Evolutionary conservation across 495 filamentous ascomycete genomes (phyloP).

Genomic region (Pseudoneurospora amorphoporcata): DNA sequence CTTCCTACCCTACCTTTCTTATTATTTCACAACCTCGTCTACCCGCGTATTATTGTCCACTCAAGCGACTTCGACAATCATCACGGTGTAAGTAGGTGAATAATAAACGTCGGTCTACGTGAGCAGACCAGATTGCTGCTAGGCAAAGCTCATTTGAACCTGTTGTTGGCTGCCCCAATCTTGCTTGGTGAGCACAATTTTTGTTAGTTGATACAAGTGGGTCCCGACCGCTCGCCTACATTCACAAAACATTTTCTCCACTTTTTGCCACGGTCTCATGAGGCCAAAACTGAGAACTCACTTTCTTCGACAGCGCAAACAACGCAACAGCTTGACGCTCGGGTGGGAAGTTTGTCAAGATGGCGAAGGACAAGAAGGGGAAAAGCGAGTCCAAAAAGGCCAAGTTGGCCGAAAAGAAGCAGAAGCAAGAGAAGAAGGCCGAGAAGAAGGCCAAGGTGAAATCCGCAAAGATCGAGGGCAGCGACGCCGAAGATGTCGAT

Average conservation of each 20-base stretch:
- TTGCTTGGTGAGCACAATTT: background rate
- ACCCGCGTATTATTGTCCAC: too few relatives aligned
- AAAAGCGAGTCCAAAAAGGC: constrained; percentile 52
- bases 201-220: background rate
- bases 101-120: background rate
- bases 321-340: background rate
- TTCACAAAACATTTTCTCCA: background rate
- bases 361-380: constrained; percentile 52
- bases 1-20: too few relatives aligned
- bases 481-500: constrained; percentile 85
- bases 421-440: constrained; percentile 53
- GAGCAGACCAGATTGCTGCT: background rate
- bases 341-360: constrained; percentile 10
- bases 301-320: background rate
- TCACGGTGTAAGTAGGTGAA: background rate
- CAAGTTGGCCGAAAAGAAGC: constrained; percentile 51
- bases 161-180: background rate
- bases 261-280: constrained; percentile 1
- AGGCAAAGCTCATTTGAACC: background rate
- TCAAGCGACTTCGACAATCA: background rate
- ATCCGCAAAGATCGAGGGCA: constrained; percentile 48
- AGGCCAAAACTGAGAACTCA: background rate
- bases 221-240: background rate
- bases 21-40: too few relatives aligned
- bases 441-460: constrained; percentile 53